Percentiles rank a stretch among this genome's conserved stretches.
These are phyloP conservation scores for Uronychia binucleata DNA, from an alignment of 73 alveolate species.

Conservation along the genomic window DNA sequence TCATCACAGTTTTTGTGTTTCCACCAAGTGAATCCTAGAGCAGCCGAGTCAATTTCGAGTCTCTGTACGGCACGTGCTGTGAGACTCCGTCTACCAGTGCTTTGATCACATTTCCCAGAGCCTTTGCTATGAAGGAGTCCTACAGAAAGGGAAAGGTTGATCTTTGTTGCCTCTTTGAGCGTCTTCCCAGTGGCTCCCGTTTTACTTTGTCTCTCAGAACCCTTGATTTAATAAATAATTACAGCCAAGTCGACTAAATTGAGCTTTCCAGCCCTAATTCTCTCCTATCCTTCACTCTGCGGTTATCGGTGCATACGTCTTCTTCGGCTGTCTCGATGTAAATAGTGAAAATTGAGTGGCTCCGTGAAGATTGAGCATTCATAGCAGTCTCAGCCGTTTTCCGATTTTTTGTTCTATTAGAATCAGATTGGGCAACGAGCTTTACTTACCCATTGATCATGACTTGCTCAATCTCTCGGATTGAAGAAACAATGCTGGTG, in stretches of 20 bases:
- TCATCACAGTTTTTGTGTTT: conserved; percentile 97
- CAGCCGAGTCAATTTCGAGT: conserved; percentile 72
- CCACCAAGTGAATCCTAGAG: conserved; percentile 97
- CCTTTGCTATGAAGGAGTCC: conserved; percentile 76
- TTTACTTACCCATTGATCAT: conserved; percentile 58
- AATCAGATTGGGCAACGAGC: neutral
- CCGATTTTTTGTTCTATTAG: conserved; percentile 64
- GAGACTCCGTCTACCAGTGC: conserved; percentile 82
- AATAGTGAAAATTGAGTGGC: conserved; percentile 81
- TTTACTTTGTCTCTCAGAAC: conserved; percentile 93
- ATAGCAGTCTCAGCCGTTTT: conserved; percentile 68
- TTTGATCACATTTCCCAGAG: conserved; percentile 89
- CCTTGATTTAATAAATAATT: conserved; percentile 20
- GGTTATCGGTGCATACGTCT: neutral
- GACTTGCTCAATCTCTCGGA: conserved; percentile 63
- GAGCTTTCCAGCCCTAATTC: conserved; percentile 68
- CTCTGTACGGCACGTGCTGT: conserved; percentile 77
- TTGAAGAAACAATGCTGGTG: conserved; percentile 52
- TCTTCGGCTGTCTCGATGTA: conserved; percentile 66
- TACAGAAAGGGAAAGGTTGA: conserved; percentile 86
- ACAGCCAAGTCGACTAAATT: conserved; percentile 90
- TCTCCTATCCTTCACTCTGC: conserved; percentile 33
- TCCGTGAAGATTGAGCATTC: conserved; percentile 79
- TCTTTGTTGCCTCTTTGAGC: conserved; percentile 89
- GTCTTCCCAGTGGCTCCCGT: conserved; percentile 91